Evolutionary conservation across 2,329 filamentous ascomycete species (phyloP), one percentile per base, ranked within the genome.

Genomic region (Penicillium fuscoglaucum): DNA sequence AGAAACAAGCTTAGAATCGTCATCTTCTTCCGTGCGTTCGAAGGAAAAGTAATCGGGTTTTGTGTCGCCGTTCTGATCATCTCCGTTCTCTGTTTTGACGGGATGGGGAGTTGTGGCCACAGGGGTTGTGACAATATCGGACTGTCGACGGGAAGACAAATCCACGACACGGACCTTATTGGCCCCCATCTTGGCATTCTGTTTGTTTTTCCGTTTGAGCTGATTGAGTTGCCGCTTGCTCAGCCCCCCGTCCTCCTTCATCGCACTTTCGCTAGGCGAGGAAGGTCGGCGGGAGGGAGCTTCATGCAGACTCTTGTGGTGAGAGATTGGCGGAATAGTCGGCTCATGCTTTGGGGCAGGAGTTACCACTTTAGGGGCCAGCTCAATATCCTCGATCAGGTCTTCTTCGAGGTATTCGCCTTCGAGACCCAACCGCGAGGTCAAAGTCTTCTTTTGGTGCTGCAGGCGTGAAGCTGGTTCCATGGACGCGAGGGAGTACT

Each of bases 221-320:
- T 95, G 91, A 70, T 99, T 99, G 21, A 97, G 84, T 70, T 99
- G 95, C 43, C 95, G 87, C 60, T 95, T 93, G 78, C 95, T 98
- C 52, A 99, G 81, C 3, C 87, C 87, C 4, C 84, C 77, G 68
- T 91, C 90, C 62, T 91, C 90, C 2, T 80, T 74, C 50, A 81
- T 80, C 15, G 79, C 75, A 51, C 76, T 72, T 39, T 84, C 82
- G 43, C 68, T 70, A 13, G 83, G 81, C 4, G 83, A 84, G 37
- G 76, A 72, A 8, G 77, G 70, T 9, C 76, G 69, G 48, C 74
- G 72, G 8, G 76, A 68, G 21, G 74, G 72, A 10, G 73, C 64
- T 52, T 76, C 78, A 17, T 77, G 74, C 26, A 81, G 66, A 55
- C 77, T 82, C 57, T 80, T 79, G 28, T 78, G 72, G 26, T 73